Percentiles rank a stretch among this genome's conserved stretches.
Conservation (phyloP, 352 stramenopile species). For the Pythium phragmitis region DNA sequence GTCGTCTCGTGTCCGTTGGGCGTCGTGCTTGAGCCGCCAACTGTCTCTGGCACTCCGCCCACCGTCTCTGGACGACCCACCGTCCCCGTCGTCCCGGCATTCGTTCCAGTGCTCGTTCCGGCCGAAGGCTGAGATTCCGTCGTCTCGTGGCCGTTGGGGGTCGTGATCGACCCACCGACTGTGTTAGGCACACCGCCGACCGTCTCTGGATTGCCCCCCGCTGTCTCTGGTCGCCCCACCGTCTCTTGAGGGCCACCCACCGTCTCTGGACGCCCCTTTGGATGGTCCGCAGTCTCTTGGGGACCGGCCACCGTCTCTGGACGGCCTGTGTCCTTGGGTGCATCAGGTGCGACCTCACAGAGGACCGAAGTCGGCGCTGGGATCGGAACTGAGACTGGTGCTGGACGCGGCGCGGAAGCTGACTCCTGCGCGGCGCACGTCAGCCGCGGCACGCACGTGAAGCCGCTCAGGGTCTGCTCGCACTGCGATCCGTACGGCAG, state of each 20-base stretch:
- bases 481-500: constrained; percentile 13
- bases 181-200: not conserved
- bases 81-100: not conserved
- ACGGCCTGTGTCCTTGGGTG: not conserved
- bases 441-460: constrained; percentile 10
- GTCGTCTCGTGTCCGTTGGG: constrained; percentile 1
- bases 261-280: no score
- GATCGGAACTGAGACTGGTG: not conserved
- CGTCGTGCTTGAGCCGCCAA: not conserved
- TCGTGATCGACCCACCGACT: not conserved
- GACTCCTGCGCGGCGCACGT: not conserved
- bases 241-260: not conserved
- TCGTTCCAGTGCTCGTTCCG: not conserved
- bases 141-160: not conserved
- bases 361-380: not conserved
- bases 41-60: not conserved
- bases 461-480: constrained; percentile 3
- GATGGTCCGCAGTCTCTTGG: no score
- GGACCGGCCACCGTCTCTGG: no score
- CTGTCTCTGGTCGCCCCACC: not conserved
- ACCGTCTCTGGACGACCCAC: no score
- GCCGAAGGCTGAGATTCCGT: not conserved
- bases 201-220: no score
- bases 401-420: not conserved
- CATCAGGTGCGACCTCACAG: constrained; percentile 11